Percentiles rank a stretch among this genome's conserved stretches.
These are phyloP conservation scores for Dendrobium officinale DNA, from an alignment of 106 monocot species.

Conservation along the genomic window DNA sequence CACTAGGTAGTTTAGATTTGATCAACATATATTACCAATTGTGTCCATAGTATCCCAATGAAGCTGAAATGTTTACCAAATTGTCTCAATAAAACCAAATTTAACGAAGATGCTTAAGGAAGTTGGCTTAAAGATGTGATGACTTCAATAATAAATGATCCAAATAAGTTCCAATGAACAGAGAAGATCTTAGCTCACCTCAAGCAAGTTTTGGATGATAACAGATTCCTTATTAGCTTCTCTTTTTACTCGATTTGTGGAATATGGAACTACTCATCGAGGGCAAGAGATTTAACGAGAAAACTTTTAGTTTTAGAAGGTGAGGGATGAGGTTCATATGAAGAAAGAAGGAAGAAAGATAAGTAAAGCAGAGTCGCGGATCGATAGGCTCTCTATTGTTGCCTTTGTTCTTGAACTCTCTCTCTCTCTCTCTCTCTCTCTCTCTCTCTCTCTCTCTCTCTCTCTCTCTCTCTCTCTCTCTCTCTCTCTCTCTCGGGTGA, in stretches of 20 bases:
- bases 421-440: too few species aligned
- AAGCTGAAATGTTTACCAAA: neutral
- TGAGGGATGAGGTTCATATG: neutral
- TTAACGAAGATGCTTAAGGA: neutral
- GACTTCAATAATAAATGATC: neutral
- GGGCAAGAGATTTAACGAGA: neutral
- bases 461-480: too few species aligned
- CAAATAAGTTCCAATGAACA: neutral
- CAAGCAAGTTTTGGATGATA: conserved; percentile 61
- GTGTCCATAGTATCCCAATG: neutral
- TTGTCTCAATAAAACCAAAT: neutral
- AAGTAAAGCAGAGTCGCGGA: too few species aligned
- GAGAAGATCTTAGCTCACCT: conserved; percentile 30
- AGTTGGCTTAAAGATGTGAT: neutral
- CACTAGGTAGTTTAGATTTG: neutral
- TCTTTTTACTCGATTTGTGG: neutral
- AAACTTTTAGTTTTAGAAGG: neutral
- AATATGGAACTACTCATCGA: neutral
- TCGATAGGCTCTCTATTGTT: too few species aligned
- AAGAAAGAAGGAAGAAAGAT: too few species aligned
- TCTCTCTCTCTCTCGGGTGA: too few species aligned
- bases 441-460: too few species aligned
- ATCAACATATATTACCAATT: neutral
- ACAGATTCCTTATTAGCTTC: conserved; percentile 49
- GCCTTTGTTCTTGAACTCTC: too few species aligned